These are phyloP conservation scores for Apiospora hydei DNA, from an alignment of 2,329 filamentous ascomycete species.

Conservation along the genomic window DNA sequence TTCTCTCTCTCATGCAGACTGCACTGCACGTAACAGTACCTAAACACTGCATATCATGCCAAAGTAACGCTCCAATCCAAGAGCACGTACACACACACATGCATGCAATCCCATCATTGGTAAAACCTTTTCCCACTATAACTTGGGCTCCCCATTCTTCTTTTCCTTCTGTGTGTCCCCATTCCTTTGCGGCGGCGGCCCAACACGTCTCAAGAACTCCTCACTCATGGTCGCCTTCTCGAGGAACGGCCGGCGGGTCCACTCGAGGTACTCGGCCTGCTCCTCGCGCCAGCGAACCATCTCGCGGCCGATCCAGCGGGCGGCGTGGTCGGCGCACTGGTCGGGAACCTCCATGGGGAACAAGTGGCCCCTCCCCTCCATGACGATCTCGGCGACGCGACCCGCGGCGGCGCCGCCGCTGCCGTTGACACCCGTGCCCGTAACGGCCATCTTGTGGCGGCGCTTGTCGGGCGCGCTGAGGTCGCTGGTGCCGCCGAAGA, in stretches of 20 bases:
- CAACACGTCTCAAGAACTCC: constrained; percentile 63
- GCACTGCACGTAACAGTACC: not conserved
- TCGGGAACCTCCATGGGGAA: constrained; percentile 82
- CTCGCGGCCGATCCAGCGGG: constrained; percentile 64
- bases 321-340: constrained; percentile 68
- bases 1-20: not conserved
- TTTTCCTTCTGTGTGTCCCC: not conserved
- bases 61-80: not conserved
- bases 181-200: constrained; percentile 28
- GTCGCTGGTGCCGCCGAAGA: constrained; percentile 69
- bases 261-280: constrained; percentile 63
- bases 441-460: constrained; percentile 67
- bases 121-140: not conserved
- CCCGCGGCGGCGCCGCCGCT: constrained; percentile 70
- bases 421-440: constrained; percentile 71
- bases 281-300: constrained; percentile 63
- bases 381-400: constrained; percentile 69
- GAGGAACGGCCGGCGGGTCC: constrained; percentile 45
- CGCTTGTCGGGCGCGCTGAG: constrained; percentile 60
- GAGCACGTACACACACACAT: not conserved
- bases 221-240: constrained; percentile 65
- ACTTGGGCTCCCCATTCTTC: not conserved
- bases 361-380: constrained; percentile 76
- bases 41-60: not conserved
- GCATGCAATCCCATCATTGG: too few relatives aligned